phyloP scores from a whole-genome alignment of 176 grass and related monocot genomes.

The Musa beccarii region DNA sequence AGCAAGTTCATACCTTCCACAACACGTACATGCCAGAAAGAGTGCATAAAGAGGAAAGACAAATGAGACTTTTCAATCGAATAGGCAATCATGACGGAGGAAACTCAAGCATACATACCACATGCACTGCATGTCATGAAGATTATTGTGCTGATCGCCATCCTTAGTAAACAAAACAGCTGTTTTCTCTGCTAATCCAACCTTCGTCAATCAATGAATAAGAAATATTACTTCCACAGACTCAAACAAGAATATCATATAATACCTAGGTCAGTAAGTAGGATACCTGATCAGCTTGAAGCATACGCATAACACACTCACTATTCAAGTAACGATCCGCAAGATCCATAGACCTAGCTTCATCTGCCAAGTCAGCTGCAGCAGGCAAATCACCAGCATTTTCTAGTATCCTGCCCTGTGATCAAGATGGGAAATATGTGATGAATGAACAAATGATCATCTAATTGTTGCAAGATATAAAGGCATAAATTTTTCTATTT shows the following conservation, averaged over 20 bases:
- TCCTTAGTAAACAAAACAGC: slow-evolving; percentile 99
- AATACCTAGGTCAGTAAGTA: background rate
- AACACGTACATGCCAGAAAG: background rate
- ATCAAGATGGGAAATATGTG: slow-evolving; percentile 10
- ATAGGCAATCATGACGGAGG: background rate
- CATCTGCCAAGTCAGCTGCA: slow-evolving; percentile 79
- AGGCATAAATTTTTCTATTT: no score
- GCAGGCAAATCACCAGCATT: slow-evolving; percentile 84
- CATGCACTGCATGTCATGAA: slow-evolving; percentile 99
- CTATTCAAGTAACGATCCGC: slow-evolving; percentile 99
- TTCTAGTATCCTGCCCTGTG: slow-evolving; percentile 82
- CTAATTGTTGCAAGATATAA: background rate
- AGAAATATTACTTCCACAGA: background rate
- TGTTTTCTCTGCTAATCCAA: slow-evolving; percentile 82
- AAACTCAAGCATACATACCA: slow-evolving; percentile 35
- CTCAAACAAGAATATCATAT: background rate
- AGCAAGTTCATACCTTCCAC: slow-evolving; percentile 90
- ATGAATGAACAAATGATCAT: background rate
- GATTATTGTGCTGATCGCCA: slow-evolving; percentile 97
- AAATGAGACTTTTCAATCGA: slow-evolving; percentile 2
- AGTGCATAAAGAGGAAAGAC: slow-evolving; percentile 10
- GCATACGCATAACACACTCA: slow-evolving; percentile 97
- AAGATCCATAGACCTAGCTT: slow-evolving; percentile 98
- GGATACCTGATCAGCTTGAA: slow-evolving; percentile 89
- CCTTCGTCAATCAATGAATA: slow-evolving; percentile 42